These are phyloP conservation scores for Schoenoplectus triqueter DNA, from an alignment of 202 grass and related monocot species.

Conservation along the genomic window DNA sequence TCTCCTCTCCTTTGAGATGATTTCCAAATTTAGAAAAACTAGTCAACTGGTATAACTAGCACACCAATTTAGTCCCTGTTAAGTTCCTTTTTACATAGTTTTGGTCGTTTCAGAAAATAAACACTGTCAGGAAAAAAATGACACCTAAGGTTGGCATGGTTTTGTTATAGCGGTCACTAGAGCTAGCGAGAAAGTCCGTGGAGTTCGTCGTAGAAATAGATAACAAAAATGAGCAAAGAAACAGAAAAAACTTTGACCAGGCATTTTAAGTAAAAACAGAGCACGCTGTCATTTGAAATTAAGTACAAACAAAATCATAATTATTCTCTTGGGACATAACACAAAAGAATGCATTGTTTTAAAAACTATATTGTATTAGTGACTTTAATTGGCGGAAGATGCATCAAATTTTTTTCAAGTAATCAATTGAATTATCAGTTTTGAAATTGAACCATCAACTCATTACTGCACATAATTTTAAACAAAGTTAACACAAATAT, in stretches of 20 bases:
- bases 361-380: not conserved
- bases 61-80: not conserved
- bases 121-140: not conserved
- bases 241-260: not conserved
- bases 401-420: too few relatives aligned
- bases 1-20: not conserved
- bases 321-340: not conserved
- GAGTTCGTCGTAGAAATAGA: not conserved
- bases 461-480: too few relatives aligned
- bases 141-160: not conserved
- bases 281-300: not conserved
- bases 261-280: not conserved
- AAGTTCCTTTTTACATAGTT: not conserved
- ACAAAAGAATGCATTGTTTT: not conserved
- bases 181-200: not conserved
- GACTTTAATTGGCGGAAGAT: too few relatives aligned
- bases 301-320: not conserved
- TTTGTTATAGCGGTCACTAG: not conserved
- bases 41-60: not conserved
- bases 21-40: conserved; percentile 9
- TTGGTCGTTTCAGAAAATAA: not conserved
- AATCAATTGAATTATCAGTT: too few relatives aligned
- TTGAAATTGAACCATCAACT: too few relatives aligned
- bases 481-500: too few relatives aligned
- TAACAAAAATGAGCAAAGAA: not conserved